Conservation (phyloP, 148 eudicot species). For the Rhododendron williamsianum region DNA sequence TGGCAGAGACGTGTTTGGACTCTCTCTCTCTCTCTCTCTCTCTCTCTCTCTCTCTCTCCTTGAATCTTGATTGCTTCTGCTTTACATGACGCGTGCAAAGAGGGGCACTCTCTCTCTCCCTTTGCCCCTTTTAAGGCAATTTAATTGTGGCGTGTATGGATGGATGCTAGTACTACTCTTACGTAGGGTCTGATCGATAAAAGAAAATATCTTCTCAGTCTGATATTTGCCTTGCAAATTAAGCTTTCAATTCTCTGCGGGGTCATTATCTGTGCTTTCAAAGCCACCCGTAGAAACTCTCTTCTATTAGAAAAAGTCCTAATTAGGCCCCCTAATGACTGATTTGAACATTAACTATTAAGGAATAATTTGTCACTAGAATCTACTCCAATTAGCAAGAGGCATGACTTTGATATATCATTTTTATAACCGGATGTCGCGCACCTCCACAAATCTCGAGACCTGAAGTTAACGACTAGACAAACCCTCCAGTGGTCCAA, state of each 20-base stretch:
- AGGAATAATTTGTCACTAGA: neutral
- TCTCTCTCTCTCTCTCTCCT: neutral
- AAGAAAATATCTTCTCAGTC: no score
- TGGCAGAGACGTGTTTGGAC: conserved; percentile 2
- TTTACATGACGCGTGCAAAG: neutral
- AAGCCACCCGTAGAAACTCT: neutral
- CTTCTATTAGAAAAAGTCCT: neutral
- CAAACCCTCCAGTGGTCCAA: no score
- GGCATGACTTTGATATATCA: neutral
- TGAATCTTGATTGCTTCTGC: neutral
- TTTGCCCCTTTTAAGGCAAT: neutral
- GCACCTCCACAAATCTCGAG: no score
- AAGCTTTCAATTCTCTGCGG: neutral
- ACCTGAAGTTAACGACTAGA: no score
- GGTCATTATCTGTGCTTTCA: neutral
- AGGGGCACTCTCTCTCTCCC: neutral
- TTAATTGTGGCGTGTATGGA: neutral
- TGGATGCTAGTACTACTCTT: neutral
- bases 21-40: neutral
- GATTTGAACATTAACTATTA: neutral
- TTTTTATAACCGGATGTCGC: no score
- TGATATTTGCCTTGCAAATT: neutral
- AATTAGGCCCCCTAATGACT: neutral
- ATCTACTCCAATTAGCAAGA: neutral
- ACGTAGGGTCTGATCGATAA: no score